Base-by-base conservation (phyloP, 2,329 filamentous ascomycete species). In the Ceratocystis lukuohia region DNA sequence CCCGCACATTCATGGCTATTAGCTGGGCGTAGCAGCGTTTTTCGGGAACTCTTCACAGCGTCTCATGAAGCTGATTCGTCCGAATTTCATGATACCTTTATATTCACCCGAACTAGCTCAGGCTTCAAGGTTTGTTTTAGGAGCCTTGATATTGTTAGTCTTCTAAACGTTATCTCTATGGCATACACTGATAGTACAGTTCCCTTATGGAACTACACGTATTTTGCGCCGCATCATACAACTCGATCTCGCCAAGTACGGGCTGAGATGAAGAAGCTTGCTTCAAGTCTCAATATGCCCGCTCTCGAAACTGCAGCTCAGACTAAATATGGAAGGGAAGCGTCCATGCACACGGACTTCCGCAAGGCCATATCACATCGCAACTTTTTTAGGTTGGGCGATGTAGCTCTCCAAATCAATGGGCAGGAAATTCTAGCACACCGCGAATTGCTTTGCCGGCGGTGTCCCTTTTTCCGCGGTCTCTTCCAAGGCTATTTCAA, bases 381-480 rank as follows among this genome's bases (percentile, higher is more conserved):
- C 0, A 75, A 76, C 0, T 96, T 91, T 73, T 93, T 94, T 69
- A 84, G 88, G 5, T 88, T 90, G 71, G 88, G 85, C 2, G 92
- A 99, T 74, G 82, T 91, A 5, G 74, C 93, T 5, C 78, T 97
- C 20, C 86, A 96, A 70, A 80, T 97, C 10, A 84, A 89, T 68
- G 88, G 86, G 25, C 83, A 84, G n/a, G 86, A 86, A 33, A 77
- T 91, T 44, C 77, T 79, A 15, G 86, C 88, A 0, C 94, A 99
- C 72, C 93, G 90, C 69, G 80, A 86, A 3, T 75, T 97, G 2
- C 74, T 96, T 45, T 92, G 91, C 70, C 86, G 87, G 71, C 82
- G 94, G 70, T 96, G 92, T 71, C 91, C 91, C 0, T 99, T 96
- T 80, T 99, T 99, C 70, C 80, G 93, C 69, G 89, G 88, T 1